A percentile compares a stretch with the other conserved stretches of the same genome.
phyloP scores from a whole-genome alignment of 1,284 basidiomycete genomes.

The Gymnopus androsaceus region DNA sequence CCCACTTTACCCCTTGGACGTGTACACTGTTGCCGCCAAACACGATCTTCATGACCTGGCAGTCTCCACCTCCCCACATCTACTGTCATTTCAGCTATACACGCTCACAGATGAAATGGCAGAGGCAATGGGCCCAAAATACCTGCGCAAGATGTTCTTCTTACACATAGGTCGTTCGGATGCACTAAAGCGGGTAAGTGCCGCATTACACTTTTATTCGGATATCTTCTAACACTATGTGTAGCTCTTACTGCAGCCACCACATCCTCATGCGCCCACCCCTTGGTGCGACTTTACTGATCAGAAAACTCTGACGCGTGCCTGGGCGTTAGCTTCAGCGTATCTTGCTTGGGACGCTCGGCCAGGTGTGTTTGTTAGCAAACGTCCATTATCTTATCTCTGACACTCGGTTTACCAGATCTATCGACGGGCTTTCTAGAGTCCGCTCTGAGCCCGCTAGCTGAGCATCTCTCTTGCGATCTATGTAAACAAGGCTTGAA shows the following conservation, averaged over 20 bases:
- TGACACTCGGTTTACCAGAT: constrained; percentile 38
- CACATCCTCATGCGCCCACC: constrained; percentile 62
- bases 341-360: constrained; percentile 71
- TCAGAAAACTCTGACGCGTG: constrained; percentile 63
- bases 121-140: constrained; percentile 54
- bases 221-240: constrained; percentile 37
- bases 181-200: constrained; percentile 28
- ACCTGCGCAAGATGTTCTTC: constrained; percentile 45
- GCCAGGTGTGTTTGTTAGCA: constrained; percentile 46
- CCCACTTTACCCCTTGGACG: constrained; percentile 54
- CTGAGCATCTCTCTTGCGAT: constrained; percentile 60
- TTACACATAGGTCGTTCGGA: constrained; percentile 35
- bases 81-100: constrained; percentile 58
- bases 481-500: constrained; percentile 60
- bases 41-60: constrained; percentile 61
- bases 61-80: constrained; percentile 57
- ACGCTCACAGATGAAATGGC: constrained; percentile 62
- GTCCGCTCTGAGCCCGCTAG: constrained; percentile 57
- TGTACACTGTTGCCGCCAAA: constrained; percentile 60
- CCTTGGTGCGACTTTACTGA: constrained; percentile 56
- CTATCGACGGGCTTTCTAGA: constrained; percentile 62
- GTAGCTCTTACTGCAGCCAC: constrained; percentile 56
- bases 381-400: not conserved
- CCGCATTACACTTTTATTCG: constrained; percentile 53
- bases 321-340: constrained; percentile 67